Conservation (phyloP, 1,284 basidiomycete genomes). For the Sporisorium sorghi region DNA sequence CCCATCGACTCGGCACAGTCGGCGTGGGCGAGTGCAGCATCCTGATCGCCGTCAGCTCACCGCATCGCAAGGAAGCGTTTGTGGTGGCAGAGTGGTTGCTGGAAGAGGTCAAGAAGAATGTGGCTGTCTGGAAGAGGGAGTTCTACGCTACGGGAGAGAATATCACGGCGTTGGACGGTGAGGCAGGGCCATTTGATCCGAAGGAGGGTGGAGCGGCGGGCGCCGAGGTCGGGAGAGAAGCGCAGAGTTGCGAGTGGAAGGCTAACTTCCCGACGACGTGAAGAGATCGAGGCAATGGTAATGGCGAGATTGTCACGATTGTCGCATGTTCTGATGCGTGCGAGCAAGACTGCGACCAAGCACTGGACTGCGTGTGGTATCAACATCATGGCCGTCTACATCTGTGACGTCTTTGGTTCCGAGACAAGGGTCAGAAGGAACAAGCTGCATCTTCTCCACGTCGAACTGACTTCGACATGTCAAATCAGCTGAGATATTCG, state of each 20-base stretch:
- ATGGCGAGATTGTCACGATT: background rate
- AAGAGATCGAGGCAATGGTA: background rate
- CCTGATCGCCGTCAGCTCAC: slow-evolving; percentile 85
- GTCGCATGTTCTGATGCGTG: no score
- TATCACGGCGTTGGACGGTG: slow-evolving; percentile 32
- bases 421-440: background rate
- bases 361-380: background rate
- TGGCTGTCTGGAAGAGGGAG: slow-evolving; percentile 90
- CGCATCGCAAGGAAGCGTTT: slow-evolving; percentile 85
- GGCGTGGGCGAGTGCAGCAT: slow-evolving; percentile 84
- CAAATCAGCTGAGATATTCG: no score
- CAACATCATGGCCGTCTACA: slow-evolving; percentile 7
- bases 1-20: slow-evolving; percentile 83
- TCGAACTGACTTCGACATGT: no score
- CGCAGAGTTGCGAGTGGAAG: slow-evolving; percentile 39
- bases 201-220: background rate
- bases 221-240: background rate
- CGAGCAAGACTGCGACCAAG: no score
- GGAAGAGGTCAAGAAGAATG: slow-evolving; percentile 83
- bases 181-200: slow-evolving; percentile 2
- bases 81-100: slow-evolving; percentile 82
- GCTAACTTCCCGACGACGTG: slow-evolving; percentile 39
- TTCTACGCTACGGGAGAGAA: slow-evolving; percentile 68
- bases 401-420: background rate
- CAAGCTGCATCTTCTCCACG: no score